These are phyloP conservation scores for Glonium stellatum DNA, from an alignment of 495 filamentous ascomycete species.

Conservation along the genomic window DNA sequence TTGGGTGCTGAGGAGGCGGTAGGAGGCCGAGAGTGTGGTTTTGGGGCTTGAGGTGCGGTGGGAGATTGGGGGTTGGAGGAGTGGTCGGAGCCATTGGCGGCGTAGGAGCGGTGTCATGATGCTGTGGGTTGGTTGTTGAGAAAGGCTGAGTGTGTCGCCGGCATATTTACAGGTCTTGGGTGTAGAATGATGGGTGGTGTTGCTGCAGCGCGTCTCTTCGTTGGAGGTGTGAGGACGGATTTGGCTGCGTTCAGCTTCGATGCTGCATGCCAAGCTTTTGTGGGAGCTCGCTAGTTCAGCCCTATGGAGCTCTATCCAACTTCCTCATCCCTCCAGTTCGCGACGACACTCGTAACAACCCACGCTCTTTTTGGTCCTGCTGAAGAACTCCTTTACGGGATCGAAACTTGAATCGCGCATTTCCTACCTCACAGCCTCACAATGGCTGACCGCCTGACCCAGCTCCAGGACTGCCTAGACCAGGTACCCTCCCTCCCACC, in stretches of 20 bases:
- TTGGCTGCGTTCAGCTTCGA: too few relatives aligned
- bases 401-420: neutral
- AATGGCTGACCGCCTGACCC: slow-evolving; percentile 89
- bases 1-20: slow-evolving; percentile 6
- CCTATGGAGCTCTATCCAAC: slow-evolving; percentile 3
- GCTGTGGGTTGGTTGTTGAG: neutral
- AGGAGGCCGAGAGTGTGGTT: slow-evolving; percentile 35
- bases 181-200: too few relatives aligned
- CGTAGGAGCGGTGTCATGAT: slow-evolving; percentile 1
- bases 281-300: slow-evolving; percentile 8
- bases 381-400: too few relatives aligned
- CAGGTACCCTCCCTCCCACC: slow-evolving; percentile 36
- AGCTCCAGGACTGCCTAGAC: slow-evolving; percentile 91
- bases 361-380: neutral
- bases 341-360: slow-evolving; percentile 2
- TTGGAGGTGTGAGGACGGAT: too few relatives aligned
- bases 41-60: neutral
- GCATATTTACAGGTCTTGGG: slow-evolving; percentile 11
- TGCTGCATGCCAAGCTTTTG: too few relatives aligned
- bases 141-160: neutral
- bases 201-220: too few relatives aligned
- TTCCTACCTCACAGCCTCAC: neutral
- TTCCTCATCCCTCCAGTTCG: neutral
- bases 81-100: neutral
- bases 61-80: neutral